Conservation (phyloP, 257 asterid genomes). For the Solanum gandarillasii region DNA sequence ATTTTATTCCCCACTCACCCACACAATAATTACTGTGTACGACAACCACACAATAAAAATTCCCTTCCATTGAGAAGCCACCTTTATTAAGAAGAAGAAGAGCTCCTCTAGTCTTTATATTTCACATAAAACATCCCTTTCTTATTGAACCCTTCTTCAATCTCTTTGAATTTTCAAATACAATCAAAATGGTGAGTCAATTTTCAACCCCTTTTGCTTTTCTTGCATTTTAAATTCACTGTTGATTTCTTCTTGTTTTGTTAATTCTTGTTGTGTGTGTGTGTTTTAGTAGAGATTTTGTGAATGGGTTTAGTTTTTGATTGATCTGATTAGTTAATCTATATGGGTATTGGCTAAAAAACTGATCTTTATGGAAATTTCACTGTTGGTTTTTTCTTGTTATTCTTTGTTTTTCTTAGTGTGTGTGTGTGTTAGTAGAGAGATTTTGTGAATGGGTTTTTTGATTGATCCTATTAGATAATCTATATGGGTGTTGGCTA, state of each 20-base stretch:
- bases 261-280: background rate
- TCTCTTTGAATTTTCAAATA: background rate
- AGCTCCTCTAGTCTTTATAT: background rate
- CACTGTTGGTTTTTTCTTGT: background rate
- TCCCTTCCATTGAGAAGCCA: background rate
- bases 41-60: background rate
- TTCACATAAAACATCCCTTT: background rate
- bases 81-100: background rate
- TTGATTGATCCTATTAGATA: background rate
- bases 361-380: background rate
- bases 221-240: background rate
- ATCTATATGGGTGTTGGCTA: background rate
- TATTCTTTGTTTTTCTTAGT: background rate
- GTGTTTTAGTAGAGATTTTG: background rate
- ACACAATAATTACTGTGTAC: background rate
- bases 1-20: background rate
- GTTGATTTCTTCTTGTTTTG: background rate
- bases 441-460: background rate
- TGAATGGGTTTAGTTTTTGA: background rate
- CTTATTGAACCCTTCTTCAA: background rate
- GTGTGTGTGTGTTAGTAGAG: background rate
- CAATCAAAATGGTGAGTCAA: constrained; percentile 11
- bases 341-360: background rate
- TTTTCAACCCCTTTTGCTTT: background rate
- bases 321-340: background rate